phyloP scores from a whole-genome alignment of 176 grass and related monocot species.

The Ampelocalamus luodianensis region DNA sequence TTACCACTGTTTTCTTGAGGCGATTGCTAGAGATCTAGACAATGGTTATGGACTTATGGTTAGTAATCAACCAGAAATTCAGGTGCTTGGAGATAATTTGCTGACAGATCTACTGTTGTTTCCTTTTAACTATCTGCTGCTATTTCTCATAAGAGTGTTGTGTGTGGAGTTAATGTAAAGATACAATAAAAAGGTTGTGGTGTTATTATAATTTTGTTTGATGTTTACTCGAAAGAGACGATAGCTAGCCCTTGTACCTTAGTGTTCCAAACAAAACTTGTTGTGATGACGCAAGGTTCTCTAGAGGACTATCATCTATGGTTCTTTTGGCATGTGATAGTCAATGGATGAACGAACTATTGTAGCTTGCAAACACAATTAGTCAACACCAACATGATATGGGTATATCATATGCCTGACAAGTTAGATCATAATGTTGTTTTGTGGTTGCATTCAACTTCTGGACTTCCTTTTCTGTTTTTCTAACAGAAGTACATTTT shows the following conservation, averaged over 20 bases:
- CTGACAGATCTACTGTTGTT: background rate
- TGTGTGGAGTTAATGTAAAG: background rate
- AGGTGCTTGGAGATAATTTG: background rate
- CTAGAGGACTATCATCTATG: background rate
- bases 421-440: constrained; percentile 19
- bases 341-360: background rate
- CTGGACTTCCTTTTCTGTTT: constrained; percentile 1
- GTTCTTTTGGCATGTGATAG: background rate
- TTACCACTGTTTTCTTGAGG: background rate
- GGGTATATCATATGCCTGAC: no score
- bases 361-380: no score
- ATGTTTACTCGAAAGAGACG: background rate
- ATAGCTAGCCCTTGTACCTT: background rate
- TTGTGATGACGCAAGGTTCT: background rate
- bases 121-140: constrained; percentile 8
- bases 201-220: constrained; percentile 4
- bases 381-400: no score
- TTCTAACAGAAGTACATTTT: constrained; percentile 31
- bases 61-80: constrained; percentile 15
- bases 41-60: background rate
- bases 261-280: constrained; percentile 14
- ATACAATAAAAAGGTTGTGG: constrained; percentile 1
- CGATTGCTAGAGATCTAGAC: background rate
- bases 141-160: constrained; percentile 12
- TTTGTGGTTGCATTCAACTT: constrained; percentile 22